Conservation (phyloP, 2,329 filamentous ascomycete genomes). For the Fusarium sacchari region DNA sequence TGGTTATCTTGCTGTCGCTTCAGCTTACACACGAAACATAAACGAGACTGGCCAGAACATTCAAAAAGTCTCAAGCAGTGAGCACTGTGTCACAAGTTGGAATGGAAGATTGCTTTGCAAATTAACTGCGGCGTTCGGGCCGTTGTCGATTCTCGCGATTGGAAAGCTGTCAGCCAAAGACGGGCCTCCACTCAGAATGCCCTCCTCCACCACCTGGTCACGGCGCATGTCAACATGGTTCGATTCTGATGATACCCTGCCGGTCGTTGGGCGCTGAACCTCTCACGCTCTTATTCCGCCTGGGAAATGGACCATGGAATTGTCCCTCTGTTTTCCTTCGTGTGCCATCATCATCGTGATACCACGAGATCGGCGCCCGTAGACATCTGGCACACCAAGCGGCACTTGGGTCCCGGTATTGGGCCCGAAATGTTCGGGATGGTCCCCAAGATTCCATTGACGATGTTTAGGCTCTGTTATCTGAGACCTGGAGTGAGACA, state of each 20-base stretch:
- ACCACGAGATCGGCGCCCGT: not conserved
- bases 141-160: slow-evolving; percentile 19
- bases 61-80: not conserved
- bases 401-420: slow-evolving; percentile 1
- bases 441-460: slow-evolving; percentile 3
- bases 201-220: slow-evolving; percentile 25
- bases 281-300: not conserved
- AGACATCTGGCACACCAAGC: not conserved
- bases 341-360: not conserved
- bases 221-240: slow-evolving; percentile 29
- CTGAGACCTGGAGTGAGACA: slow-evolving; percentile 10
- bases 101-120: slow-evolving; percentile 10
- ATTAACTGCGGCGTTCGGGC: slow-evolving; percentile 24
- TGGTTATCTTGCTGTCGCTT: not conserved
- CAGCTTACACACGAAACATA: not conserved
- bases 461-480: not conserved
- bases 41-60: not conserved
- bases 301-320: not conserved
- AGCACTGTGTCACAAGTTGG: slow-evolving; percentile 14
- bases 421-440: slow-evolving; percentile 3
- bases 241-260: slow-evolving; percentile 28
- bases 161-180: slow-evolving; percentile 21
- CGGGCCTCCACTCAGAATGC: slow-evolving; percentile 14
- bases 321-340: not conserved
- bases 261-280: slow-evolving; percentile 10